Evolutionary conservation across 768 basidiomycete genomes (phyloP).

Genomic region (Leccinum variicolor): DNA sequence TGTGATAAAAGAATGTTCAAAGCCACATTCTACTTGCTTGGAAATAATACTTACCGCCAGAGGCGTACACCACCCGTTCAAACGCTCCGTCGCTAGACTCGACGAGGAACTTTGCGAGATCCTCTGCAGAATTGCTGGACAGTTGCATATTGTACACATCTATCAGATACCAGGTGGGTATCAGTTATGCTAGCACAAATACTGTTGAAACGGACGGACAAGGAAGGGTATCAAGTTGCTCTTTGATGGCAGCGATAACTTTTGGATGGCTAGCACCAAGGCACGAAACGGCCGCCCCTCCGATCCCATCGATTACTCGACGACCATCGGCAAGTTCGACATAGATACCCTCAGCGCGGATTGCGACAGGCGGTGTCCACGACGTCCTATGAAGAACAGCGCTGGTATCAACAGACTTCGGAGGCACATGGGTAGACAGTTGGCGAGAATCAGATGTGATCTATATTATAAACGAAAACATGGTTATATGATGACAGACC

Average conservation of each 20-base stretch:
- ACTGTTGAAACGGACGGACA: constrained; percentile 55
- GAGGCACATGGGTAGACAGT: neutral
- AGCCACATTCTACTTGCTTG: neutral
- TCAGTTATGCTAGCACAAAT: neutral
- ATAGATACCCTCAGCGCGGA: constrained; percentile 64
- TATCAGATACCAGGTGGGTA: constrained; percentile 22
- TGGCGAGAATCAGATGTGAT: neutral
- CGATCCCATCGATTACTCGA: constrained; percentile 72
- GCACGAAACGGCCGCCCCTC: constrained; percentile 83
- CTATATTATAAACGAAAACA: neutral
- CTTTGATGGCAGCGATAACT: constrained; percentile 71
- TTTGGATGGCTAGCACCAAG: constrained; percentile 72
- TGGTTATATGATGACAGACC: neutral
- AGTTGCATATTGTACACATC: constrained; percentile 89
- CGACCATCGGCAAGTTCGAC: constrained; percentile 68
- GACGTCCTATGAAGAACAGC: constrained; percentile 67
- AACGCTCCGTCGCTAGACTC: constrained; percentile 73
- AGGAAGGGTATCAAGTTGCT: constrained; percentile 73
- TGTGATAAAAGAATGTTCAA: constrained; percentile 27
- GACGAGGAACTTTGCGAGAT: constrained; percentile 64
- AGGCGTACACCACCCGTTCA: constrained; percentile 63
- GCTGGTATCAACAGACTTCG: constrained; percentile 22
- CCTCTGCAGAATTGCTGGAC: constrained; percentile 77
- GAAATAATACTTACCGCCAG: constrained; percentile 53
- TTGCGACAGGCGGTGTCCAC: constrained; percentile 70